Base-by-base conservation (phyloP, 441 rosid genomes). In the Populus hybrid region DNA sequence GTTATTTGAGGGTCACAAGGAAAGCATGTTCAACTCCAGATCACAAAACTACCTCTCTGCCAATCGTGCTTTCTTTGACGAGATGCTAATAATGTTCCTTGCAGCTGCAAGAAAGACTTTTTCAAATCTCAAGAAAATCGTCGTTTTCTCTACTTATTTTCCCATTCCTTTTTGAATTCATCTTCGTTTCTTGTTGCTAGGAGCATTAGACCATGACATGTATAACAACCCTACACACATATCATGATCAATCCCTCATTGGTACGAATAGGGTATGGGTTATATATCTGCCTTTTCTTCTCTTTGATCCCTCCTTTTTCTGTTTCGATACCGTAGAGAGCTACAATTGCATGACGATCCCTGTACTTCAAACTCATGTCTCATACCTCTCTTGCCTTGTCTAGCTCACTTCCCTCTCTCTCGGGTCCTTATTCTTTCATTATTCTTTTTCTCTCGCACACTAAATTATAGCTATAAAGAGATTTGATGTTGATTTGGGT, bases 61-160 rank as follows among this genome's bases (percentile, higher is more conserved):
- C 77, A 65, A 65, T 21, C 70, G 88, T 88, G 80, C 91, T 85
- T 84, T 83, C 85, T 89, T 91, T 93, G 95, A 91, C 97, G 91
- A 80, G 89, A 89, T 94, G 89, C 85, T 84, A 30, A 30, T 30
- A 30, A 30, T 30, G 61, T 18, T 16, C 61, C 73, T 83, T 82
- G 81, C 86, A 85, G 84, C 79, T 79, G 77, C 75, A 85, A 82
- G 12, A 78, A 69, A 67, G 57, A 53, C 9, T 70, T 26, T 14
- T 26, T 5, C 3, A 28, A 70, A 69, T 70, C 50, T 71, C 68
- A 70, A 32, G 68, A 73, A 12, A 30, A 34, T 2, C 18, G 3
- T 68, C 61, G 61, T 53, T 53, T 53, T 53, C 61, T 53, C 21
- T 16, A 4, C 61, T 53, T 53, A 16, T 53, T 57, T 32, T 34